phyloP scores from a whole-genome alignment of 352 stramenopile genomes.

The Peronosclerospora sorghi region DNA sequence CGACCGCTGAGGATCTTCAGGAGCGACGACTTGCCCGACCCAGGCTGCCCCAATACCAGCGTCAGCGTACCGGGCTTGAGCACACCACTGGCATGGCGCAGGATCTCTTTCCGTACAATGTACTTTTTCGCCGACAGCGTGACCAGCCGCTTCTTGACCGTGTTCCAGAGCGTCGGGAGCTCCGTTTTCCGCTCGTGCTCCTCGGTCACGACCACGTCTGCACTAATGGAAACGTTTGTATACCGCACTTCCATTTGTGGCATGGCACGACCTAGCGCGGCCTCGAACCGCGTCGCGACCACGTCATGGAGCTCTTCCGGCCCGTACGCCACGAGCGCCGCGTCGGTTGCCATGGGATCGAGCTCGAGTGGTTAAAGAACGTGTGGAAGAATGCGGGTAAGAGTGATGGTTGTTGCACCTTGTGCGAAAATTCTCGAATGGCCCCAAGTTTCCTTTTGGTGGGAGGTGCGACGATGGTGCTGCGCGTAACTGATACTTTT shows the following conservation, averaged over 20 bases:
- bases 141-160: slow-evolving; percentile 15
- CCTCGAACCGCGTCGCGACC: slow-evolving; percentile 18
- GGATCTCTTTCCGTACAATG: slow-evolving; percentile 21
- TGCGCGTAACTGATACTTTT: no score
- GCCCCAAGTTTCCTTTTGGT: no score
- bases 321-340: slow-evolving; percentile 15
- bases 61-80: slow-evolving; percentile 25
- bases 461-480: no score
- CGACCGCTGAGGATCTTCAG: slow-evolving; percentile 13
- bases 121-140: slow-evolving; percentile 21
- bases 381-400: no score
- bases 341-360: neutral
- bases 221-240: slow-evolving; percentile 9
- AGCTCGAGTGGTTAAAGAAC: no score
- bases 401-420: neutral
- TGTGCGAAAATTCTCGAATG: neutral
- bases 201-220: slow-evolving; percentile 12
- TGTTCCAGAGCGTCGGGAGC: slow-evolving; percentile 30
- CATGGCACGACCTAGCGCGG: slow-evolving; percentile 18
- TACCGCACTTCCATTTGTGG: slow-evolving; percentile 28
- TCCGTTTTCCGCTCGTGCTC: slow-evolving; percentile 7
- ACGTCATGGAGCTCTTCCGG: slow-evolving; percentile 17
- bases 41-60: slow-evolving; percentile 20
- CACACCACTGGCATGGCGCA: slow-evolving; percentile 13
- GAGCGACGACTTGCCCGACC: slow-evolving; percentile 14